Percentiles rank a stretch among this genome's conserved stretches.
Evolutionary conservation across 2,329 filamentous ascomycete genomes (phyloP).

Genomic region (Escovopsis sp.): DNA sequence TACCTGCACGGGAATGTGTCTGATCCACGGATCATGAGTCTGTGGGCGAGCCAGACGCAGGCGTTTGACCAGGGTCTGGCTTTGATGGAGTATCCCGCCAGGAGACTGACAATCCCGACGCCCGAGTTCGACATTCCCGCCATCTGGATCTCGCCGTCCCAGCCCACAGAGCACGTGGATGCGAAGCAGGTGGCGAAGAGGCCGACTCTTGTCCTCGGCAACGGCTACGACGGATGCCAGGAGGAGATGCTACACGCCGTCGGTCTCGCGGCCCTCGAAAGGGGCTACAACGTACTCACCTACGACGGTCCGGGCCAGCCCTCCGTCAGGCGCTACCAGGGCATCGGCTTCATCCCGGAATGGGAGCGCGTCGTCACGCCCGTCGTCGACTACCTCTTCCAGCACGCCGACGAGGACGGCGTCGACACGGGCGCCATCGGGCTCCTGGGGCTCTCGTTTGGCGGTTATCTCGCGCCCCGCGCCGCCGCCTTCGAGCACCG

Average conservation of each 20-base stretch:
- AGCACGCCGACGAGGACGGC: slow-evolving; percentile 14
- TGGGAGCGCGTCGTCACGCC: slow-evolving; percentile 28
- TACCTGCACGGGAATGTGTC: slow-evolving; percentile 25
- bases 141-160: slow-evolving; percentile 16
- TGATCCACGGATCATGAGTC: slow-evolving; percentile 22
- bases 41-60: slow-evolving; percentile 20
- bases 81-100: slow-evolving; percentile 17
- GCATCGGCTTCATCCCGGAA: slow-evolving; percentile 28
- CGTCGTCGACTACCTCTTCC: slow-evolving; percentile 23
- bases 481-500: slow-evolving; percentile 30
- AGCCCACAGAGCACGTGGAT: too few relatives aligned
- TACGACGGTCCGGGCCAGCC: slow-evolving; percentile 33
- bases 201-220: slow-evolving; percentile 26
- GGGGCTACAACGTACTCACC: slow-evolving; percentile 26
- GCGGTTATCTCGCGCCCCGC: slow-evolving; percentile 24
- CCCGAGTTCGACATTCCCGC: slow-evolving; percentile 18
- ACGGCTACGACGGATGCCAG: slow-evolving; percentile 26
- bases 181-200: slow-evolving; percentile 3
- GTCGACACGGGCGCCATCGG: slow-evolving; percentile 20
- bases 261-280: slow-evolving; percentile 18
- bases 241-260: slow-evolving; percentile 26
- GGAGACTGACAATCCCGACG: slow-evolving; percentile 17
- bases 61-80: slow-evolving; percentile 25
- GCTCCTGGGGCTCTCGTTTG: slow-evolving; percentile 26
- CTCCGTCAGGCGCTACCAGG: slow-evolving; percentile 24